These are phyloP conservation scores for Bisporella sp. DNA, from an alignment of 2,329 filamentous ascomycete species.

Conservation along the genomic window DNA sequence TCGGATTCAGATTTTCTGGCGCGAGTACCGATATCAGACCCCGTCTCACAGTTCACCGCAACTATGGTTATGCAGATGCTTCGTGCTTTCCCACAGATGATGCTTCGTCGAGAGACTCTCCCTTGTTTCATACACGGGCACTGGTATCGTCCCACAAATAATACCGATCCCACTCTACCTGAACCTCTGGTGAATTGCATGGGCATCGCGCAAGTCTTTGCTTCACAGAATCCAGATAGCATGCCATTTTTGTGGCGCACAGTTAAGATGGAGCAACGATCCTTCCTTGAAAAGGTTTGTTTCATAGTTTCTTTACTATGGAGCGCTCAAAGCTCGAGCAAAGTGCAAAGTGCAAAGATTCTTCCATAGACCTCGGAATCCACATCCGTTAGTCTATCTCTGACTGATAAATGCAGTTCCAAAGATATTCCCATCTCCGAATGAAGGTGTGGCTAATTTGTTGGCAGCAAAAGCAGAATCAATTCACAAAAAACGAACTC, in stretches of 20 bases:
- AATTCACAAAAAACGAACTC: constrained; percentile 1
- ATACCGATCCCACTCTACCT: constrained; percentile 4
- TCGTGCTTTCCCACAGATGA: constrained; percentile 18
- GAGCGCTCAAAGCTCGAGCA: not conserved
- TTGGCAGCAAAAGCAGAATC: not conserved
- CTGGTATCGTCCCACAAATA: not conserved
- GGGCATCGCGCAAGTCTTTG: constrained; percentile 21
- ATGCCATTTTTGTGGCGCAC: constrained; percentile 15
- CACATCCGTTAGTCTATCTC: no score
- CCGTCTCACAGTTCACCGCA: constrained; percentile 2
- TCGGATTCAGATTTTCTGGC: constrained; percentile 16
- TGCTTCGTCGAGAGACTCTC: constrained; percentile 21
- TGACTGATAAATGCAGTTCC: not conserved
- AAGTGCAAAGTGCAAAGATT: no score
- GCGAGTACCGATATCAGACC: not conserved
- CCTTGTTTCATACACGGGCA: constrained; percentile 21
- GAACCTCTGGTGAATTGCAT: constrained; percentile 17
- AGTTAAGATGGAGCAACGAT: constrained; percentile 7
- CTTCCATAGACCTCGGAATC: no score
- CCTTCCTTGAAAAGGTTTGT: not conserved
- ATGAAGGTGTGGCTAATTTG: no score
- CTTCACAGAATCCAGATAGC: constrained; percentile 14
- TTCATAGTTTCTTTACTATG: not conserved
- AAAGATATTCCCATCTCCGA: not conserved
- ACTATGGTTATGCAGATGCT: constrained; percentile 8